Evolutionary conservation across 805 yeast species (phyloP).

Genomic region (Ogataea trehaloabstinens): DNA sequence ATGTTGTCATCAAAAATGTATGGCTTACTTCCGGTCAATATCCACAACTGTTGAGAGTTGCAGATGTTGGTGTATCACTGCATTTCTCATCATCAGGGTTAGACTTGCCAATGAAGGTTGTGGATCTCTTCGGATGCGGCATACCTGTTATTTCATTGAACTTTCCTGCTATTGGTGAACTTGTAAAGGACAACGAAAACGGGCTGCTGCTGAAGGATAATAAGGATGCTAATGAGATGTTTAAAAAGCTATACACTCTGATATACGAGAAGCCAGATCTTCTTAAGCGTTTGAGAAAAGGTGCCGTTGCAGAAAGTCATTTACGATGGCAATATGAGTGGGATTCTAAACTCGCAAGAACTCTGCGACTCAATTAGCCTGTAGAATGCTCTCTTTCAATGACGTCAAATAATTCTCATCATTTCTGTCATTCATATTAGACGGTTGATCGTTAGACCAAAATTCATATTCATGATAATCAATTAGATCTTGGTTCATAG

Average conservation of each 20-base stretch:
- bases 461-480: conserved; percentile 20
- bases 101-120: conserved; percentile 95
- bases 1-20: conserved; percentile 55
- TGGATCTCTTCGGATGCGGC: conserved; percentile 95
- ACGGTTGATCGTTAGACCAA: conserved; percentile 27
- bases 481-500: conserved; percentile 42
- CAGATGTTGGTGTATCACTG: conserved; percentile 86
- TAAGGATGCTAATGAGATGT: conserved; percentile 41
- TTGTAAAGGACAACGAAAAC: conserved; percentile 65
- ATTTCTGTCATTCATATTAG: conserved; percentile 32
- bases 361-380: conserved; percentile 18
- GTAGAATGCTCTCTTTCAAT: conserved; percentile 8
- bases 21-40: conserved; percentile 84
- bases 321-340: conserved; percentile 78
- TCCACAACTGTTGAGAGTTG: conserved; percentile 68
- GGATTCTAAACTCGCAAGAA: conserved; percentile 45
- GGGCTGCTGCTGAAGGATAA: conserved; percentile 55
- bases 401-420: conserved; percentile 29
- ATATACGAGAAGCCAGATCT: conserved; percentile 25
- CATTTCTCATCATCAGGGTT: conserved; percentile 91
- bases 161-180: conserved; percentile 76
- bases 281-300: conserved; percentile 47
- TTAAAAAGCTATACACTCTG: conserved; percentile 33
- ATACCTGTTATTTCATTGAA: conserved; percentile 80
- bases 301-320: conserved; percentile 72